A percentile compares a stretch with the other conserved stretches of the same genome.
These are phyloP conservation scores for Penicillium sp. DNA, from an alignment of 2,329 filamentous ascomycete species.

Conservation along the genomic window DNA sequence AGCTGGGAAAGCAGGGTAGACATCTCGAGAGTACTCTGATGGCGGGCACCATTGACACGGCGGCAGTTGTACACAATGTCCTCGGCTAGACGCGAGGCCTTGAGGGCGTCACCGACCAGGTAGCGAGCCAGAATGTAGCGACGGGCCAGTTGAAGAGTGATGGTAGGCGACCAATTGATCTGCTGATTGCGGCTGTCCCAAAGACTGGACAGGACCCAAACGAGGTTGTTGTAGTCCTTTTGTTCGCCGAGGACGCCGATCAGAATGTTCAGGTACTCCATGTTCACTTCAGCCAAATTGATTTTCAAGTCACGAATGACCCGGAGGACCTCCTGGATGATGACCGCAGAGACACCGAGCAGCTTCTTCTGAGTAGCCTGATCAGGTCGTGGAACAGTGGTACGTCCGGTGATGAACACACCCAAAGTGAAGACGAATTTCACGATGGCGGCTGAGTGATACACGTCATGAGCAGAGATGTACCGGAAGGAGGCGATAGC, in stretches of 20 bases:
- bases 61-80: conserved; percentile 60
- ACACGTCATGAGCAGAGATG: conserved; percentile 38
- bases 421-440: conserved; percentile 43
- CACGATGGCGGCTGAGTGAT: conserved; percentile 34
- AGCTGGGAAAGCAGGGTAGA: conserved; percentile 55
- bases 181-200: conserved; percentile 53
- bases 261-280: conserved; percentile 49
- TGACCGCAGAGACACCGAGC: conserved; percentile 45
- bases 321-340: conserved; percentile 47
- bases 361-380: conserved; percentile 44
- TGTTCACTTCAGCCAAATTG: conserved; percentile 47
- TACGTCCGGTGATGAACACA: conserved; percentile 42
- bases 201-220: conserved; percentile 47
- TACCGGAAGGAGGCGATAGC: conserved; percentile 40
- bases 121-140: conserved; percentile 56
- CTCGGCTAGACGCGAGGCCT: conserved; percentile 54
- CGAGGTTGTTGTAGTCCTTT: conserved; percentile 49
- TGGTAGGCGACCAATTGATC: conserved; percentile 44
- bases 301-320: conserved; percentile 47
- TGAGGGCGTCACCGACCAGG: conserved; percentile 50
- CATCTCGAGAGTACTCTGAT: conserved; percentile 53
- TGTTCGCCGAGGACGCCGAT: conserved; percentile 51
- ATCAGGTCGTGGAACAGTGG: conserved; percentile 41
- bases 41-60: conserved; percentile 54
- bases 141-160: conserved; percentile 55